Base-by-base conservation (phyloP, 2,329 filamentous ascomycete species). In the Monosporascus cannonballus region DNA sequence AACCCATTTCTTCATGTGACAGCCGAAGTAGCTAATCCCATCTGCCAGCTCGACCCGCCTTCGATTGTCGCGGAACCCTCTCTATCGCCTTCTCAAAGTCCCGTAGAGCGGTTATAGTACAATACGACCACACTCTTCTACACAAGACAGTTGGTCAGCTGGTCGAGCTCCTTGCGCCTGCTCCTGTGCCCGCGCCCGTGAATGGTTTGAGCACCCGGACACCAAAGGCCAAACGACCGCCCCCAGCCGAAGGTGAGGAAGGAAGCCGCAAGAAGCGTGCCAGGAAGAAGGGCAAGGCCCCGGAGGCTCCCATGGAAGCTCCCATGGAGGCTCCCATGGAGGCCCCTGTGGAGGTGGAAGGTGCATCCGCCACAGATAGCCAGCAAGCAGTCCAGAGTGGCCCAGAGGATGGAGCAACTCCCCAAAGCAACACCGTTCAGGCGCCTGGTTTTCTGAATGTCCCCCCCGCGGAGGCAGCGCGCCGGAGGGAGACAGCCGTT, bases 101-200 rank as follows among this genome's bases (percentile, higher is more conserved):
- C 24, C 72, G 68, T 30, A 74, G 75, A 34, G 66, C 70, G 8
- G 75, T 84, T 39, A 71, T 73, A 11, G 69, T 83, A 51, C 77
- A 77, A 53, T 83, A 83, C 59, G 73, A 78, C 34, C 81, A 84
- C 58, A 80, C 76, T 0, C 76, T 75, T 3, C 60, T 83, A n/a
- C 81, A 84, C 62, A 76, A 72, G 60, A 80, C 79, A 0, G 79
- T 84, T 4, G 72, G 67, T 1, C 67, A 83, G 47, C 65, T 82
- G 24, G 69, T 73, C 9, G 72, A 76, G 4, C 66, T 73, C 38
- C 75, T 78, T 50, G 71, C 72, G 27, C 79, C 77, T 5, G 36
- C 54, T 22, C 24, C 56, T 24, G 69, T 74, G 15, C 74, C 76
- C 6, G 62, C 54, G 55, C 61, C 61, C 56, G 60, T 64, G 7